Base-by-base conservation (phyloP, 805 yeast species). In the Wickerhamomyces ciferrii region DNA sequence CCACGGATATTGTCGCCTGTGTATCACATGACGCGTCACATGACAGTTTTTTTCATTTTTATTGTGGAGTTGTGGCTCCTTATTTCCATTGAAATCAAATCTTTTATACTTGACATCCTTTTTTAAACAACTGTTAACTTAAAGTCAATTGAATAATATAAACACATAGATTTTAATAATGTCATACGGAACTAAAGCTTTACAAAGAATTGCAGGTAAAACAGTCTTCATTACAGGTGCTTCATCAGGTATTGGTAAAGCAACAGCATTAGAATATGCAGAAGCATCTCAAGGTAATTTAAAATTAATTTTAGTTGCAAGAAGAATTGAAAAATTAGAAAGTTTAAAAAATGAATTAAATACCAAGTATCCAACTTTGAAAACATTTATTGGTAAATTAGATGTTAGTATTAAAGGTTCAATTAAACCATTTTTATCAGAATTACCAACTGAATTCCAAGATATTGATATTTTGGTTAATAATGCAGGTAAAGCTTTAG, bases 141-240 rank as follows among this genome's bases (percentile, higher is more conserved):
- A n/a, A n/a, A n/a, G n/a, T n/a, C n/a, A n/a, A n/a, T n/a, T n/a
- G 35, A 32, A 32, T 32, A 13, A 5, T 31, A 34, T 34, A n/a
- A 34, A 34, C n/a, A n/a, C n/a, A n/a, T n/a, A n/a, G 10, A 6
- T 6, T 9, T 18, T 18, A 5, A 54, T 17, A 34, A 81, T 81
- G 86, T 83, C 89, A 8, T 79, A 74, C 68, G 92, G 91, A 52
- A 53, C 74, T 43, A 77, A 73, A 60, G 94, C 96, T 44, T 87
- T 91, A 39, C 83, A 83, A 62, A 78, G 97, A 63, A 72, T 92
- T 31, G 81, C 85, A 20, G 85, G 85, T 42, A 91, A 92, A 62
- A 80, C 83, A 18, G 75, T 88, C 29, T 76, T 92, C 38, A 84
- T 92, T 58, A 88, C 98, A n/a, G 98, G 98, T 51, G 98, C 98